Base-by-base conservation (phyloP, 2,329 filamentous ascomycete species). In the Penicillium olsonii region DNA sequence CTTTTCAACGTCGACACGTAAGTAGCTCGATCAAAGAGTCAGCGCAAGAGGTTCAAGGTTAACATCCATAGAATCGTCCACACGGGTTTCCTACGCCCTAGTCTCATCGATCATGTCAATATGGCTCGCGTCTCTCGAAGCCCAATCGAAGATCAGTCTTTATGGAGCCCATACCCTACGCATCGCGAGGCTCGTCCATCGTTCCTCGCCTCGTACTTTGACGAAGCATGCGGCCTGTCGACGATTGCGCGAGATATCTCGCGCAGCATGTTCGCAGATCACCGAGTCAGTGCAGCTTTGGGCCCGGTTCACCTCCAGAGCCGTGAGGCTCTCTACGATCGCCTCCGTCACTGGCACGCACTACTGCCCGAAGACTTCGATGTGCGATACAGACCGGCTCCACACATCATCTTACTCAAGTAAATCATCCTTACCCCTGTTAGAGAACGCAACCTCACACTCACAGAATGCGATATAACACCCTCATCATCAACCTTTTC, bases 1-100 rank as follows among this genome's bases (percentile, higher is more conserved):
- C 37, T 72, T 17, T 72, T 70, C 34, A 67, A 72, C 34, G 60
- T 71, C 26, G 69, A 72, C 37, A 71, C 69, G 69, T 71, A 53
- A 47, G 69, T 63, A 14, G 34, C 3, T 4, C 27, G 2, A 2
- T 35, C 12, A 5, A 11, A 22, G 14, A 19, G 22, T 24, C 18
- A n/a, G 2, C 12, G 3, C 3, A 44, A 24, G 26, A 18, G 4
- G 45, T 15, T 19, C 3, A 19, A 5, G 22, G 10, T n/a, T n/a
- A n/a, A n/a, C n/a, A n/a, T n/a, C 39, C 8, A 12, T 31, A 72
- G 69, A 2, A 60, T 68, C 38, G 60, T 69, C 3, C 69, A 71
- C 45, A 63, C 68, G 22, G 62, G 62, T 17, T 71, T 72, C 42
- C 55, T 72, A 14, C 58, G 69, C 3, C 63, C 68, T 6, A 68